Percentiles rank a stretch among this genome's conserved stretches.
Conservation (phyloP, 805 yeast genomes). For the Hanseniaspora lindneri region DNA sequence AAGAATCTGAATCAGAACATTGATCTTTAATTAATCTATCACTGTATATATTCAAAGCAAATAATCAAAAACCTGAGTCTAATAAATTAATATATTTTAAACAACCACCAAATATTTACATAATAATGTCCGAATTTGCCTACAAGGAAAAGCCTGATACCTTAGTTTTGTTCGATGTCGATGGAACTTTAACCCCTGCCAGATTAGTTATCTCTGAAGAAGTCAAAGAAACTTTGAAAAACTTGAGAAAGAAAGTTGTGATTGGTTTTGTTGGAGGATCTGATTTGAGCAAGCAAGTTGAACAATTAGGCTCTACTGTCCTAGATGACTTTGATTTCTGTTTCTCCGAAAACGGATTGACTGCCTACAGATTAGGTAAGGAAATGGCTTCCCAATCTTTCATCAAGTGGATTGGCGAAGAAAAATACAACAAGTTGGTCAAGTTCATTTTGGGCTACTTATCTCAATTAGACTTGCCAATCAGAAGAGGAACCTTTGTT, state of each 20-base stretch:
- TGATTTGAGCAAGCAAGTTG: slow-evolving; percentile 85
- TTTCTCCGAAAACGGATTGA: slow-evolving; percentile 94
- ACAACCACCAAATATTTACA: neutral
- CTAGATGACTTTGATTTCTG: slow-evolving; percentile 82
- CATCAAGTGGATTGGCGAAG: slow-evolving; percentile 91
- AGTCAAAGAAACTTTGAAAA: slow-evolving; percentile 55
- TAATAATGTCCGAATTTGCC: slow-evolving; percentile 44
- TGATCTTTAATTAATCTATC: too few species aligned
- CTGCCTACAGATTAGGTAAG: slow-evolving; percentile 88
- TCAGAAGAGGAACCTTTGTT: slow-evolving; percentile 96
- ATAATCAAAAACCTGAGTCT: neutral
- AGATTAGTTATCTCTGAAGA: slow-evolving; percentile 69
- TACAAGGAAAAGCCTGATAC: slow-evolving; percentile 74
- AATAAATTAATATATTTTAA: neutral
- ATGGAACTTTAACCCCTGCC: slow-evolving; percentile 97
- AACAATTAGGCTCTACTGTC: slow-evolving; percentile 80
- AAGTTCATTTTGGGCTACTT: slow-evolving; percentile 77
- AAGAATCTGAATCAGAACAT: too few species aligned
- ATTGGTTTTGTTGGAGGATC: slow-evolving; percentile 98
- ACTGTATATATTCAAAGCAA: too few species aligned
- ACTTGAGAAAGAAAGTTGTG: slow-evolving; percentile 81
- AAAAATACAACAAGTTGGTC: slow-evolving; percentile 78
- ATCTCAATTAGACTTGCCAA: slow-evolving; percentile 77
- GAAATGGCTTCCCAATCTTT: slow-evolving; percentile 86
- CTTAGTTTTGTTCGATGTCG: slow-evolving; percentile 90